Conservation (phyloP, 1,284 basidiomycete genomes). For the Moniliella sp. region DNA sequence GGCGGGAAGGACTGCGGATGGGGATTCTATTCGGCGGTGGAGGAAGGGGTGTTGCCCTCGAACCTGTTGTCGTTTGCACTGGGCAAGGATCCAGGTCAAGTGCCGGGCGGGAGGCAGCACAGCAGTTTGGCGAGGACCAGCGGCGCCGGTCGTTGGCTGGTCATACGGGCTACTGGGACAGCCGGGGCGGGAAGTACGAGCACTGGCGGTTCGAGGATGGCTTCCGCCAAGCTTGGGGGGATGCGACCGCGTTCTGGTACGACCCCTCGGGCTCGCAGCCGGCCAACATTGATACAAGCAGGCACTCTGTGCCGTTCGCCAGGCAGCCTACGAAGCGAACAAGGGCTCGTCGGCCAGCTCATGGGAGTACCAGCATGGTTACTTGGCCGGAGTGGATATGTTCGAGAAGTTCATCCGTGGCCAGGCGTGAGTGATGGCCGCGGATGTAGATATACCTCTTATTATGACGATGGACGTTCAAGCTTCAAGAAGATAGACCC, state of each 20-base stretch:
- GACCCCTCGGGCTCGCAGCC: too few relatives aligned
- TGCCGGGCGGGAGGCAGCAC: conserved; percentile 2
- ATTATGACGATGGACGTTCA: too few relatives aligned
- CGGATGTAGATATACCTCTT: too few relatives aligned
- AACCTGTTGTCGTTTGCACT: conserved; percentile 10
- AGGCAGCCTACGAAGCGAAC: too few relatives aligned
- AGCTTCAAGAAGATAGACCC: too few relatives aligned
- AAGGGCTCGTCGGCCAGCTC: too few relatives aligned
- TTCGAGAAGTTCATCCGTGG: too few relatives aligned
- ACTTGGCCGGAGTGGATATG: too few relatives aligned
- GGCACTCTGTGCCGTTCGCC: too few relatives aligned
- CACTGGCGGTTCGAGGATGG: conserved; percentile 1
- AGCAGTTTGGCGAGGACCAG: conserved; percentile 1
- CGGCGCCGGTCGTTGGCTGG: conserved; percentile 2
- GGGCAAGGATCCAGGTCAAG: conserved; percentile 5
- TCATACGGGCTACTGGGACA: conserved; percentile 5
- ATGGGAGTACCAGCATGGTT: too few relatives aligned
- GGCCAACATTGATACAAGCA: too few relatives aligned
- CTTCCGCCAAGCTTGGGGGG: conserved; percentile 3
- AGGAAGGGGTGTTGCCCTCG: conserved; percentile 46
- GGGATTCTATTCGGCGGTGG: conserved; percentile 51
- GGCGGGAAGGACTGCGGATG: conserved; percentile 51
- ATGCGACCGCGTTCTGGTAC: conserved; percentile 3
- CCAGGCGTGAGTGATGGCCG: too few relatives aligned
- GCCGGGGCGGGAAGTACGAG: conserved; percentile 1